Evolutionary conservation across 345 rosid genomes (phyloP).

Genomic region (Rhodomyrtus tomentosa): DNA sequence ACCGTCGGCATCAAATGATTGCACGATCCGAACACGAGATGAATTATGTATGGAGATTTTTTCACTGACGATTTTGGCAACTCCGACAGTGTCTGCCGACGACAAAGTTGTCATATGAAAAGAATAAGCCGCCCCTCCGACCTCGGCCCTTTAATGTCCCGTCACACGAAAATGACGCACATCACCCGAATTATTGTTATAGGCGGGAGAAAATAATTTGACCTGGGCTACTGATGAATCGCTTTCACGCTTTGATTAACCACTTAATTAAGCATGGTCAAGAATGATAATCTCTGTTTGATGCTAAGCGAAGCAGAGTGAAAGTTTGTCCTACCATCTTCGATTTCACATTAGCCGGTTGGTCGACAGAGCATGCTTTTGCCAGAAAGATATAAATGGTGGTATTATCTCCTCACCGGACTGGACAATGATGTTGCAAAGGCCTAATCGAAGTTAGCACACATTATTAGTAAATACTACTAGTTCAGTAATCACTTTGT

Average conservation of each 20-base stretch:
- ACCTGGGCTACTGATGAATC: neutral
- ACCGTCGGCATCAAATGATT: neutral
- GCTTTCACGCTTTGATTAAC: neutral
- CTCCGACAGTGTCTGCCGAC: fast-evolving
- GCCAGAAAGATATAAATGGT: neutral
- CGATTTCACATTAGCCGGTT: neutral
- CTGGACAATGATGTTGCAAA: neutral
- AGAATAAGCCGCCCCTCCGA: neutral
- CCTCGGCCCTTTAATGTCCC: neutral
- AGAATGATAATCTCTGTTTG: neutral
- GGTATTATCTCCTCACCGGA: neutral
- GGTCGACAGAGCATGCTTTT: neutral
- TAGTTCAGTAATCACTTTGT: neutral
- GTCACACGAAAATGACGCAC: neutral
- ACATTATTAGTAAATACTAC: neutral
- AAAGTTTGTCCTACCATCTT: neutral
- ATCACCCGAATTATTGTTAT: neutral
- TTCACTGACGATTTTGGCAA: neutral
- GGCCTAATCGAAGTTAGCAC: neutral
- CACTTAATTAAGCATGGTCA: neutral
- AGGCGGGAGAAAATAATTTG: neutral
- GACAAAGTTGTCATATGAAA: fast-evolving
- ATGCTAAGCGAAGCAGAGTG: neutral
- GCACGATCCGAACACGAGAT: neutral
- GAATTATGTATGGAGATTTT: neutral